Evolutionary conservation across 768 basidiomycete genomes (phyloP).

Genomic region (Boletus rubroflammeus): DNA sequence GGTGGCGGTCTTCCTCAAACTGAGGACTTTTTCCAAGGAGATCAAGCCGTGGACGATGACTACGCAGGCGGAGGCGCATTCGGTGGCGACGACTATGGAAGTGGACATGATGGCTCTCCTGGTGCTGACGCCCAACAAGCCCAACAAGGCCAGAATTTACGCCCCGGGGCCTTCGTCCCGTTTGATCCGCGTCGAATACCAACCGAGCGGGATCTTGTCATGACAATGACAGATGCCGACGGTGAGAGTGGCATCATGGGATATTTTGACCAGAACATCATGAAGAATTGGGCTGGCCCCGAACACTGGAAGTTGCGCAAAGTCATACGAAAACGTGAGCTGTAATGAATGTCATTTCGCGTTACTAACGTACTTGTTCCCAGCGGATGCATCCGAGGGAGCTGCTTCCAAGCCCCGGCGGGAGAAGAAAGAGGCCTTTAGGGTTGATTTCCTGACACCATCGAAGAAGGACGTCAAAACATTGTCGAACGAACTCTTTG

Average conservation of each 20-base stretch:
- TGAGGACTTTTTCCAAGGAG: conserved; percentile 70
- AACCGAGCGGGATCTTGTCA: conserved; percentile 74
- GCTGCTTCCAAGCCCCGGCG: conserved; percentile 51
- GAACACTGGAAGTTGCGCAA: conserved; percentile 96
- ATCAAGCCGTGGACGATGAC: conserved; percentile 51
- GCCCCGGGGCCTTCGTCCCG: conserved; percentile 55
- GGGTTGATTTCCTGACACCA: conserved; percentile 72
- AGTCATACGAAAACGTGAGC: conserved; percentile 72
- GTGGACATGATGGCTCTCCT: conserved; percentile 41
- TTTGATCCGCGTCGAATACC: conserved; percentile 85
- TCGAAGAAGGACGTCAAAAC: conserved; percentile 58
- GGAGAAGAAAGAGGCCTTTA: conserved; percentile 78
- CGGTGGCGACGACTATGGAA: conserved; percentile 42
- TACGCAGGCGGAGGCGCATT: conserved; percentile 37
- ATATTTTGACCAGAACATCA: conserved; percentile 83
- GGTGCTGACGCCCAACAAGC: conserved; percentile 40
- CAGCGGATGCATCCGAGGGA: conserved; percentile 50
- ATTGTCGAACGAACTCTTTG: conserved; percentile 70
- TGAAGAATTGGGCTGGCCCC: conserved; percentile 98
- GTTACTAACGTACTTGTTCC: conserved; percentile 6
- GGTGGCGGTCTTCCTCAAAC: conserved; percentile 37
- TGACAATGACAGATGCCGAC: conserved; percentile 78
- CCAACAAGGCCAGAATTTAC: conserved; percentile 37
- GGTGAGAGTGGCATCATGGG: conserved; percentile 61
- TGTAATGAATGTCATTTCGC: not conserved